Base-by-base conservation (phyloP, 2,329 filamentous ascomycete species). In the Cladosporium sphaerospermum region DNA sequence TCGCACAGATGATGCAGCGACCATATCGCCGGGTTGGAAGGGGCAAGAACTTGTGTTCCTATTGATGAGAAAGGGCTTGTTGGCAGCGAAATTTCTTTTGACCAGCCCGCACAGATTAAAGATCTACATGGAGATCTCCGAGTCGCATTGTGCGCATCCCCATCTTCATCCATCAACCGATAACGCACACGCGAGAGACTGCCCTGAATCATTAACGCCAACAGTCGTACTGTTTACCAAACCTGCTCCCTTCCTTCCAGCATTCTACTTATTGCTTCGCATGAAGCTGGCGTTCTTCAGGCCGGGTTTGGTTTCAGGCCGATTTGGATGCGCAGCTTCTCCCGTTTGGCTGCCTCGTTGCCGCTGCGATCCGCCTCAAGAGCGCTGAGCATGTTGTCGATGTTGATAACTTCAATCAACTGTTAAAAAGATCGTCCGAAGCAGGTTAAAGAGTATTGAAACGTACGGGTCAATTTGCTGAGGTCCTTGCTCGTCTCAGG, bases 281-380 rank as follows among this genome's bases (percentile, higher is more conserved):
- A 28, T 28, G 23, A 28, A 5, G 23, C 23, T 7, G 23, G 23
- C 19, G 28, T 11, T 10, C 14, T 31, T 59, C 50, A 68, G n/a
- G 62, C 62, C 33, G 66, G 64, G 42, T 61, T 65, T 6, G 66
- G 54, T 49, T 62, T 64, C 52, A 67, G 40, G 6, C 65, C 65
- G 51, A 67, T 59, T 50, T 67, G 64, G 47, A 65, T 16, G 28
- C 66, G 58, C 50, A 67, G 42, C 45, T 58, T 58, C 53, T 67
- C 63, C 9, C 61, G 54, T 50, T 65, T 66, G 32, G 57, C 56
- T 13, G 61, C 62, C 45, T 67, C 64, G 28, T 57, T 67, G 14
- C 65, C 64, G 8, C 58, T 61, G 9, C 61, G 57, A 18, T 66
- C 64, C 8, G 62, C 61, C 13, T 67, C 64, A 3, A 68, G 57